Conservation (phyloP, 257 asterid species). For the Salvia miltiorrhiza region DNA sequence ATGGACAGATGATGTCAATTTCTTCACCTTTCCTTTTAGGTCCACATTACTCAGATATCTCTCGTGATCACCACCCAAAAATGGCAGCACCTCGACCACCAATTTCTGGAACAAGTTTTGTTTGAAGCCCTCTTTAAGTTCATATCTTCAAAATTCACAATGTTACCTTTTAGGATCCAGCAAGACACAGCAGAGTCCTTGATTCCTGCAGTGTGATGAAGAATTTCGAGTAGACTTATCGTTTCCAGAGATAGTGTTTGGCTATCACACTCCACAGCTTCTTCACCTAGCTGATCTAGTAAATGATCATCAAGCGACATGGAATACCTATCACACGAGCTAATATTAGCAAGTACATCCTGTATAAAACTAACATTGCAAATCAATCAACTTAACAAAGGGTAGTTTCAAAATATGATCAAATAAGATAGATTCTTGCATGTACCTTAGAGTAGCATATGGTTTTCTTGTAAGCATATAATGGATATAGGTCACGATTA, state of each 20-base stretch:
- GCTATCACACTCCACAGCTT: conserved; percentile 62
- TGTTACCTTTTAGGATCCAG: conserved; percentile 40
- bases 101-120: too few relatives aligned
- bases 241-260: conserved; percentile 39
- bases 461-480: conserved; percentile 77
- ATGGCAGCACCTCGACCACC: too few relatives aligned
- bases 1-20: too few relatives aligned
- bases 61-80: too few relatives aligned
- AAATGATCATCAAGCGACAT: conserved; percentile 64
- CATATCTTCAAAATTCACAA: conserved; percentile 50
- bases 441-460: conserved; percentile 73
- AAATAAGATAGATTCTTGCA: background rate
- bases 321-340: conserved; percentile 57
- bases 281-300: conserved; percentile 51
- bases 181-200: too few relatives aligned
- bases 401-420: background rate
- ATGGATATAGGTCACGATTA: conserved; percentile 75
- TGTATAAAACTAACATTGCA: too few relatives aligned
- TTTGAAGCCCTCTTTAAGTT: conserved; percentile 62
- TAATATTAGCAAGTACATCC: too few relatives aligned
- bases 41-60: too few relatives aligned
- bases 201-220: conserved; percentile 65
- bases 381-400: background rate
- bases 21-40: too few relatives aligned
- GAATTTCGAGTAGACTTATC: conserved; percentile 44